phyloP scores from a whole-genome alignment of 257 asterid species.

The Solanum infundibuliforme region DNA sequence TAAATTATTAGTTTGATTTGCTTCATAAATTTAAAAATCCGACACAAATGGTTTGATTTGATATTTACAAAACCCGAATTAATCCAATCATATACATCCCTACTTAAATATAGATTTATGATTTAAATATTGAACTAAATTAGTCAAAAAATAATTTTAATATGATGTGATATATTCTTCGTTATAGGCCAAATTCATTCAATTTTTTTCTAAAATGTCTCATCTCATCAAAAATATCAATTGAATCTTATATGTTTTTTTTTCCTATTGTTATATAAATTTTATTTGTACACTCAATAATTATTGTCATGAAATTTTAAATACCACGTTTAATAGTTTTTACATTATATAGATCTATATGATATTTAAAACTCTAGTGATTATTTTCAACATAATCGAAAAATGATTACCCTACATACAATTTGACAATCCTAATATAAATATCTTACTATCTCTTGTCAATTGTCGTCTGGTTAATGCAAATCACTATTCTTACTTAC shows the following conservation, averaged over 20 bases:
- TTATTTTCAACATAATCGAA: neutral
- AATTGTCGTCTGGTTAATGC: neutral
- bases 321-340: neutral
- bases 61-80: rapidly evolving
- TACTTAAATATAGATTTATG: too few species aligned
- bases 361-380: neutral
- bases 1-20: too few species aligned
- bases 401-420: too few species aligned
- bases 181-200: neutral
- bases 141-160: neutral
- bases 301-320: neutral
- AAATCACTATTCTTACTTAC: neutral
- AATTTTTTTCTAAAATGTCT: neutral
- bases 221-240: neutral
- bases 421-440: neutral
- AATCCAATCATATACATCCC: too few species aligned
- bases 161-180: neutral
- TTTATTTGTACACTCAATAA: neutral
- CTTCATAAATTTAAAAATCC: too few species aligned
- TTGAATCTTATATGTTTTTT: neutral
- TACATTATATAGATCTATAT: neutral
- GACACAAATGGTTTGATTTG: too few species aligned
- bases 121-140: neutral
- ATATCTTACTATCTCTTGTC: neutral
- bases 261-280: neutral